Evolutionary conservation across 1,139 yeast genomes (phyloP).

Genomic region (Yamadazyma atmosphaerica): DNA sequence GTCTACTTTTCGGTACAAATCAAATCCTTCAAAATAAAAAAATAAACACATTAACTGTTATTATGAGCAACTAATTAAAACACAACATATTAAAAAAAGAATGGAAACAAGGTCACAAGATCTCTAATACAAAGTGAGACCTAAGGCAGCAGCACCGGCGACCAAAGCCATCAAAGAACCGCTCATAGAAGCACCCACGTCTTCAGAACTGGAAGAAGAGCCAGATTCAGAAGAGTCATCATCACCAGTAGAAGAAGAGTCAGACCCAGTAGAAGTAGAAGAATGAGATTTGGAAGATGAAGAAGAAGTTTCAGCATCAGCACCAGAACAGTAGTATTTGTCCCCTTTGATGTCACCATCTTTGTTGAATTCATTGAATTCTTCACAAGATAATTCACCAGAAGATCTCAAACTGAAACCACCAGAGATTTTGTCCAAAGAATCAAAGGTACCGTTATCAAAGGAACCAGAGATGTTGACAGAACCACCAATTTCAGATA

Average conservation of each 20-base stretch:
- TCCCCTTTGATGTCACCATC: conserved; percentile 89
- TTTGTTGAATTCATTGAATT: conserved; percentile 65
- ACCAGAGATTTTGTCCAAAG: conserved; percentile 80
- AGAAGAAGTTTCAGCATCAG: conserved; percentile 45
- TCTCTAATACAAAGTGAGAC: conserved; percentile 60
- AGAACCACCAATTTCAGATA: conserved; percentile 84
- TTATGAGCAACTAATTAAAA: background rate
- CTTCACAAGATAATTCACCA: conserved; percentile 77
- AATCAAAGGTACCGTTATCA: conserved; percentile 71
- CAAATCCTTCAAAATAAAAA: too few species aligned
- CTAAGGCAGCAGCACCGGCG: conserved; percentile 63
- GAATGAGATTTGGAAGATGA: conserved; percentile 43
- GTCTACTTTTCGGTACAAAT: background rate
- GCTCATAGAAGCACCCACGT: conserved; percentile 29
- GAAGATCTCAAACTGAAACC: conserved; percentile 80
- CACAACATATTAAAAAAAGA: background rate
- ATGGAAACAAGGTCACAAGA: too few species aligned
- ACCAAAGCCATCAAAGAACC: conserved; percentile 51
- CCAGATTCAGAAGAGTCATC: conserved; percentile 26
- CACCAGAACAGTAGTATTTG: conserved; percentile 79
- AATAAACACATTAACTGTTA: background rate
- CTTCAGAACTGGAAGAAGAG: conserved; percentile 24
- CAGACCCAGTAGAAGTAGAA: conserved; percentile 26
- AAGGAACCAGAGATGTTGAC: conserved; percentile 78
- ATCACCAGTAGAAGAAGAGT: conserved; percentile 21